Conservation (phyloP, 148 eudicot genomes). For the Pharnaceum exiguum region DNA sequence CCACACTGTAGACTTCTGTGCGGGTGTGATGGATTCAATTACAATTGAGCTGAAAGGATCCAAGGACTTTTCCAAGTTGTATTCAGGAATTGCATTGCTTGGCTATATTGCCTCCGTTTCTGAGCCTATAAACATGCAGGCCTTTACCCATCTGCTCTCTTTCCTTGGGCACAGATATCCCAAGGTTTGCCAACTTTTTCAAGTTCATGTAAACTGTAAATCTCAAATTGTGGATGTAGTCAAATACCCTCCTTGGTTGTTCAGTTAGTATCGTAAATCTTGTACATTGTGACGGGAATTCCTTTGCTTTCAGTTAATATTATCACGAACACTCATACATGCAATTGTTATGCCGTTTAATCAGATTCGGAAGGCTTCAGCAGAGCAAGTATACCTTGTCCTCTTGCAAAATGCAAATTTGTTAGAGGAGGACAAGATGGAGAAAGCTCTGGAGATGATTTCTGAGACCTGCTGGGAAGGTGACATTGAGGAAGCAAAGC, state of each 20-base stretch:
- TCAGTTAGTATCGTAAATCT: neutral
- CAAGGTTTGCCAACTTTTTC: conserved; percentile 47
- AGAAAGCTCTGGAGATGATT: conserved; percentile 74
- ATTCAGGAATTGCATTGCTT: conserved; percentile 84
- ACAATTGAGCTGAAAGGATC: conserved; percentile 66
- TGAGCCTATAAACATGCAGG: conserved; percentile 52
- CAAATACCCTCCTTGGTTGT: neutral
- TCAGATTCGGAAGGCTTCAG: conserved; percentile 84
- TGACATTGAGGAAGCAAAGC: conserved; percentile 65
- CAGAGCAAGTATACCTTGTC: conserved; percentile 88
- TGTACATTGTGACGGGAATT: neutral
- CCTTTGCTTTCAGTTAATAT: too few relatives aligned
- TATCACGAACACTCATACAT: neutral
- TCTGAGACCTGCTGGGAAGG: conserved; percentile 95
- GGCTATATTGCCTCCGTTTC: conserved; percentile 79
- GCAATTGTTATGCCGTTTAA: neutral
- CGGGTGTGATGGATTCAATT: conserved; percentile 65
- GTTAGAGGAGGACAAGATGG: conserved; percentile 49
- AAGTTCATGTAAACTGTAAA: neutral
- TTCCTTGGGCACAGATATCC: conserved; percentile 92
- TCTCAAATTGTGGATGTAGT: too few relatives aligned
- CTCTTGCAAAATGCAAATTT: conserved; percentile 69
- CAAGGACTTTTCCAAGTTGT: conserved; percentile 84
- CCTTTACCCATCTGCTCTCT: conserved; percentile 67
- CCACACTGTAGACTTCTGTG: conserved; percentile 61